Percentiles rank a stretch among this genome's conserved stretches.
Evolutionary conservation across 139 green algal genomes (phyloP).

Genomic region (Klebsormidium nitens): DNA sequence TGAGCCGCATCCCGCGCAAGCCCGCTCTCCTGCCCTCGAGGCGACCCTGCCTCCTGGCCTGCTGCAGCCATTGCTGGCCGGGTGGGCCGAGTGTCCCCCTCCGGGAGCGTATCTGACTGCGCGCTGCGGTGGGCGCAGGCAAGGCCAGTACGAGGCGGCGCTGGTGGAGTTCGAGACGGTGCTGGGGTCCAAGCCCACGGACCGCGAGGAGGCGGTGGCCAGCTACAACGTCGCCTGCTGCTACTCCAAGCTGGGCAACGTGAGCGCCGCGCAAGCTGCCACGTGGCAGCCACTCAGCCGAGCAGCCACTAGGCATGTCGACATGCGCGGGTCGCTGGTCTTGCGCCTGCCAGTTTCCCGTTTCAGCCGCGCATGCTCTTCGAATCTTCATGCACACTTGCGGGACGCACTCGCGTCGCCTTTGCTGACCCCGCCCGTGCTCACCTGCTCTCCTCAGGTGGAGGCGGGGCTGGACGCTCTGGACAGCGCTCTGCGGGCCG

Average conservation of each 20-base stretch:
- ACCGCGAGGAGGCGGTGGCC: constrained; percentile 82
- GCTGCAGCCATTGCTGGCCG: no score
- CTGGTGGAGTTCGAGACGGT: constrained; percentile 97
- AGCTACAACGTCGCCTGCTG: constrained; percentile 98
- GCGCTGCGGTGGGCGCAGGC: constrained; percentile 10
- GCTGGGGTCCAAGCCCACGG: constrained; percentile 80
- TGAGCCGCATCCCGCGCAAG: constrained; percentile 43
- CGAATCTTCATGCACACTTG: no score
- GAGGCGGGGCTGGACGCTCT: constrained; percentile 80
- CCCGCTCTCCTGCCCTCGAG: no score
- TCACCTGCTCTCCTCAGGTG: constrained; percentile 52
- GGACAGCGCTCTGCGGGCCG: constrained; percentile 64
- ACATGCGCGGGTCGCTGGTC: no score
- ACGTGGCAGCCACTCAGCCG: background rate
- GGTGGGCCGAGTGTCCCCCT: background rate
- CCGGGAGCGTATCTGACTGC: background rate
- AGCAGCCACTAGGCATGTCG: background rate
- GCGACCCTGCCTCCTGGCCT: no score
- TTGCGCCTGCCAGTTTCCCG: no score
- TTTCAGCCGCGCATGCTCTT: no score
- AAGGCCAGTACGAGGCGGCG: constrained; percentile 52
- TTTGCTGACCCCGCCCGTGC: no score
- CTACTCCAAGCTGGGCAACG: constrained; percentile 65
- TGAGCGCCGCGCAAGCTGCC: constrained; percentile 1
- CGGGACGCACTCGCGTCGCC: background rate